Conservation (phyloP, 768 basidiomycete genomes). For the Cyathus striatus region DNA sequence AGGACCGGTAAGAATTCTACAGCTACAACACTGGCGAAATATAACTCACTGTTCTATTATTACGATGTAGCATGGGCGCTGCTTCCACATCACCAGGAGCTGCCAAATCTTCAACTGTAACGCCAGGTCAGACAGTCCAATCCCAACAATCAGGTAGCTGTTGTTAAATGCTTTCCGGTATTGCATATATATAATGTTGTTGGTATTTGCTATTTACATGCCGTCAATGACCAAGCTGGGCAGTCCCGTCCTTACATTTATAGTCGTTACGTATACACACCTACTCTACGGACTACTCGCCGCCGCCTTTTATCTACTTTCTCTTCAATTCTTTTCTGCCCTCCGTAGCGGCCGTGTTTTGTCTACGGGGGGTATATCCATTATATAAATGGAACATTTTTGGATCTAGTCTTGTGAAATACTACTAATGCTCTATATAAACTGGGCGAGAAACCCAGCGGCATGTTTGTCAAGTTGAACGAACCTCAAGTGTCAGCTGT, state of each 20-base stretch:
- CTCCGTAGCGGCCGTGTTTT: not conserved
- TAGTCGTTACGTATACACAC: constrained; percentile 30
- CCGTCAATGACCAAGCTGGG: not conserved
- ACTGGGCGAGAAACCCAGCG: too few species aligned
- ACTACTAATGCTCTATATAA: too few species aligned
- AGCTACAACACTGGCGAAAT: not conserved
- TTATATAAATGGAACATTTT: not conserved
- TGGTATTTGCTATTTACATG: not conserved
- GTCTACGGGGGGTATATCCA: not conserved
- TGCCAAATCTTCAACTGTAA: constrained; percentile 79
- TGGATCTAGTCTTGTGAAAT: not conserved
- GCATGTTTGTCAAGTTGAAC: too few species aligned
- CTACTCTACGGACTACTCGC: constrained; percentile 24
- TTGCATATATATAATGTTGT: not conserved
- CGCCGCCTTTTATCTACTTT: constrained; percentile 5
- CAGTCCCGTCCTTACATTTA: constrained; percentile 18
- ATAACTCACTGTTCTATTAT: constrained; percentile 1
- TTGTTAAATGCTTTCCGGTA: constrained; percentile 49
- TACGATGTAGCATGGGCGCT: constrained; percentile 78
- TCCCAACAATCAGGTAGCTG: constrained; percentile 71
- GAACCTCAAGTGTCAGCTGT: too few species aligned
- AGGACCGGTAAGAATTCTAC: constrained; percentile 61
- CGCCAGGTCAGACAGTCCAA: constrained; percentile 79
- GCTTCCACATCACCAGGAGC: constrained; percentile 69
- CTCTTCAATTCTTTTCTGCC: constrained; percentile 6